A percentile compares a stretch with the other conserved stretches of the same genome.
Conservation (phyloP, 805 yeast genomes). For the Diddensiella transvaalensis region DNA sequence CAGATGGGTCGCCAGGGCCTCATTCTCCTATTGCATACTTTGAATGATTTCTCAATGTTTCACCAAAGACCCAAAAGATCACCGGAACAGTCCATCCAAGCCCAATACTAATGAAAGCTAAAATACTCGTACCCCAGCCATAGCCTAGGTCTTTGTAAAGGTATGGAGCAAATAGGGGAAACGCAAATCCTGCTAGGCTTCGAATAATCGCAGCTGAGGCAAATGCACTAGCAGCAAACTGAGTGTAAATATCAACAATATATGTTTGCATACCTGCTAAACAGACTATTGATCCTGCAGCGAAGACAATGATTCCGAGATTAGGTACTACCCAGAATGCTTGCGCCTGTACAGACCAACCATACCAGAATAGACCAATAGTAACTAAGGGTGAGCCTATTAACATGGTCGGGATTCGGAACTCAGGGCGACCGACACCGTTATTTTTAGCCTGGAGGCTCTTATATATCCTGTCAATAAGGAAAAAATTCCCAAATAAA, state of each 20-base stretch:
- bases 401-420: constrained; percentile 50
- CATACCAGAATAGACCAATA: neutral
- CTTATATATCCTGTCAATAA: constrained; percentile 42
- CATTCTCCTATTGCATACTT: constrained; percentile 10
- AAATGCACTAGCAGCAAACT: constrained; percentile 62
- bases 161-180: constrained; percentile 60
- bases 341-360: constrained; percentile 61
- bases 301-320: constrained; percentile 57
- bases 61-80: constrained; percentile 53
- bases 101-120: constrained; percentile 52
- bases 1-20: too few relatives aligned
- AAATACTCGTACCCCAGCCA: constrained; percentile 67
- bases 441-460: constrained; percentile 40
- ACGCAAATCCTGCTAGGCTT: constrained; percentile 61
- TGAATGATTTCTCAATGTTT: constrained; percentile 50
- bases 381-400: constrained; percentile 46
- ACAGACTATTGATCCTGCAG: constrained; percentile 53
- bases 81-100: constrained; percentile 61
- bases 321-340: constrained; percentile 62
- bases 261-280: constrained; percentile 63
- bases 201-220: constrained; percentile 66
- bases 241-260: constrained; percentile 63
- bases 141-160: constrained; percentile 56
- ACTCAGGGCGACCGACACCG: constrained; percentile 60
- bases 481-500: constrained; percentile 10